Percentiles rank a stretch among this genome's conserved stretches.
These are phyloP conservation scores for Termitomyces sp. DNA, from an alignment of 768 basidiomycete genomes.

Conservation along the genomic window DNA sequence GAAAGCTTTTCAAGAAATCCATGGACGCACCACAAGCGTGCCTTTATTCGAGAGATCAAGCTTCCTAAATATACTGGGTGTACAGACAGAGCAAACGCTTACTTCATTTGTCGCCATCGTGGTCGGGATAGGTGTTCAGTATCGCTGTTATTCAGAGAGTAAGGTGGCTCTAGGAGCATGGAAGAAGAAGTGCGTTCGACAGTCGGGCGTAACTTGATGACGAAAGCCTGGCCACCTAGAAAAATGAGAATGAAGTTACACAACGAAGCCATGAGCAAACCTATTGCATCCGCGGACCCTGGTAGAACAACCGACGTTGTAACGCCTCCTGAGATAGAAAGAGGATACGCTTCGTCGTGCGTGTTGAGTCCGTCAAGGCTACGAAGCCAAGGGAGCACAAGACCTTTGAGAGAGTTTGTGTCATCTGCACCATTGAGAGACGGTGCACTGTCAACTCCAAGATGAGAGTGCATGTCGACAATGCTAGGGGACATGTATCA, in stretches of 20 bases:
- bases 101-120: slow-evolving; percentile 79
- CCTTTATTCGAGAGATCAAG: slow-evolving; percentile 21
- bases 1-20: neutral
- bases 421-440: slow-evolving; percentile 39
- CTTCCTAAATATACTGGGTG: neutral
- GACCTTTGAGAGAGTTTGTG: slow-evolving; percentile 45
- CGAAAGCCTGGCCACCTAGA: slow-evolving; percentile 70
- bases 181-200: slow-evolving; percentile 62
- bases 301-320: slow-evolving; percentile 75
- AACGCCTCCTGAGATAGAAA: slow-evolving; percentile 72
- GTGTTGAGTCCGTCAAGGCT: slow-evolving; percentile 78
- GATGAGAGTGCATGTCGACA: slow-evolving; percentile 45
- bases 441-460: slow-evolving; percentile 31
- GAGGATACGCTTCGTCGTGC: slow-evolving; percentile 63
- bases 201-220: slow-evolving; percentile 74
- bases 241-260: neutral
- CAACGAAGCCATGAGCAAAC: slow-evolving; percentile 21
- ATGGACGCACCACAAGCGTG: slow-evolving; percentile 48
- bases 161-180: slow-evolving; percentile 77
- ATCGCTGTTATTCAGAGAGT: slow-evolving; percentile 46
- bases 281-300: slow-evolving; percentile 62
- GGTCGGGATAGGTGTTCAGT: slow-evolving; percentile 41
- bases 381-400: slow-evolving; percentile 59
- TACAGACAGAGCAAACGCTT: slow-evolving; percentile 14
- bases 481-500: slow-evolving; percentile 8